phyloP scores from a whole-genome alignment of 495 filamentous ascomycete genomes.

The Aspergillus sparsus region DNA sequence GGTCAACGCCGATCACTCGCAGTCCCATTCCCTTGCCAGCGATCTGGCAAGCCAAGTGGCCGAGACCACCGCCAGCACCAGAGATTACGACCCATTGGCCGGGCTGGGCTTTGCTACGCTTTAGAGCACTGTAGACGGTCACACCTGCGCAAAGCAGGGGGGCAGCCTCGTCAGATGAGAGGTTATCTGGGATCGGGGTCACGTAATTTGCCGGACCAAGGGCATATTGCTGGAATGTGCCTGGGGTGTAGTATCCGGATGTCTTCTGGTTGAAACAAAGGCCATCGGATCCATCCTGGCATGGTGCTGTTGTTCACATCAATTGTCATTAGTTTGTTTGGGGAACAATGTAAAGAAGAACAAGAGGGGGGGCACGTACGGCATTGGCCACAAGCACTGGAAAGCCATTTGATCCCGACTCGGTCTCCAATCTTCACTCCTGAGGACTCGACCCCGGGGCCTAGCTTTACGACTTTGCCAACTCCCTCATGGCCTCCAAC shows the following conservation, averaged over 20 bases:
- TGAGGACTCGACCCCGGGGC: constrained; percentile 47
- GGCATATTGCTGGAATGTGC: constrained; percentile 75
- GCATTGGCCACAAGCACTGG: constrained; percentile 52
- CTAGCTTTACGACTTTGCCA: constrained; percentile 62
- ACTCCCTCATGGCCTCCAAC: constrained; percentile 67
- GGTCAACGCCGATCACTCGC: constrained; percentile 70
- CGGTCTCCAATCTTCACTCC: constrained; percentile 64
- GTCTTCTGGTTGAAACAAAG: constrained; percentile 59
- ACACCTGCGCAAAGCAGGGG: constrained; percentile 66
- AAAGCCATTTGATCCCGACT: constrained; percentile 62
- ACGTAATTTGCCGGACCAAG: constrained; percentile 65
- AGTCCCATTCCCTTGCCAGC: constrained; percentile 62
- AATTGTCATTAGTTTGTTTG: neutral
- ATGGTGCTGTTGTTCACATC: constrained; percentile 39
- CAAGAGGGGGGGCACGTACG: constrained; percentile 23
- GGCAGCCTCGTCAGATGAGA: constrained; percentile 59
- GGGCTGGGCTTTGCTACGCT: constrained; percentile 56
- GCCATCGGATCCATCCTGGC: constrained; percentile 59
- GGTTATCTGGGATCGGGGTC: constrained; percentile 65
- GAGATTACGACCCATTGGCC: constrained; percentile 68
- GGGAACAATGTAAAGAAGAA: no score
- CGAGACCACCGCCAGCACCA: constrained; percentile 68
- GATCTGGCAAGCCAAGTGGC: constrained; percentile 67
- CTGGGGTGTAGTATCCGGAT: constrained; percentile 58
- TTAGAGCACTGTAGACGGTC: constrained; percentile 59